Evolutionary conservation across 495 filamentous ascomycete species (phyloP).

Genomic region (Penicillium silybi): DNA sequence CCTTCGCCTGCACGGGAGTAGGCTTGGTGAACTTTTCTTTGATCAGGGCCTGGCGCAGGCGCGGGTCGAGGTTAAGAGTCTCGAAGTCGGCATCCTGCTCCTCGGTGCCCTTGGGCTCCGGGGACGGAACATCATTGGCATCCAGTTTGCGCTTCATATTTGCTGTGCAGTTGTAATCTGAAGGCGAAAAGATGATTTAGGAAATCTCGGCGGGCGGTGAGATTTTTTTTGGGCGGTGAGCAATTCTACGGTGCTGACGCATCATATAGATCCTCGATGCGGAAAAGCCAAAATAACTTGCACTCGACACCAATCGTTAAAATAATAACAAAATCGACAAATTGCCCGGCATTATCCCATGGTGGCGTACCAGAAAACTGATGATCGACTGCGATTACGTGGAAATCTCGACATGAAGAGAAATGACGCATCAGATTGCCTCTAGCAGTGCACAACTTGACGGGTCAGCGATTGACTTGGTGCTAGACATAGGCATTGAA

Average conservation of each 20-base stretch:
- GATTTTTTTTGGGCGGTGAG: conserved; percentile 27
- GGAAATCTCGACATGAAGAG: neutral
- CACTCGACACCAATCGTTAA: neutral
- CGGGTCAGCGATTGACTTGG: neutral
- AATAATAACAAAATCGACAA: neutral
- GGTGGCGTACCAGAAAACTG: neutral
- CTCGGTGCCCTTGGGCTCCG: conserved; percentile 23
- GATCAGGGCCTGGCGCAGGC: conserved; percentile 80
- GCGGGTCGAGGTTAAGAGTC: conserved; percentile 69
- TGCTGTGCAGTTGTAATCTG: conserved; percentile 13
- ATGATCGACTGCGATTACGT: neutral
- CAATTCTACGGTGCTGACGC: conserved; percentile 3
- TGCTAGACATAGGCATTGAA: conserved; percentile 23
- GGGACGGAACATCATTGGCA: conserved; percentile 53
- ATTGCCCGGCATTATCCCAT: neutral
- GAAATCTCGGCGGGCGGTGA: conserved; percentile 45
- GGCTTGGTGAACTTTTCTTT: conserved; percentile 80
- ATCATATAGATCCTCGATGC: conserved; percentile 1
- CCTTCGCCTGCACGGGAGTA: conserved; percentile 78
- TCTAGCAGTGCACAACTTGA: neutral
- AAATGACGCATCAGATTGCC: neutral
- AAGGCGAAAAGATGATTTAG: conserved; percentile 26
- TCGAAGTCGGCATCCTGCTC: conserved; percentile 38
- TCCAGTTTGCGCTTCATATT: conserved; percentile 65
- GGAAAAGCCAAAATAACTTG: conserved; percentile 6